Evolutionary conservation across 2,329 filamentous ascomycete genomes (phyloP).

Genomic region (Scytalidium sp.): DNA sequence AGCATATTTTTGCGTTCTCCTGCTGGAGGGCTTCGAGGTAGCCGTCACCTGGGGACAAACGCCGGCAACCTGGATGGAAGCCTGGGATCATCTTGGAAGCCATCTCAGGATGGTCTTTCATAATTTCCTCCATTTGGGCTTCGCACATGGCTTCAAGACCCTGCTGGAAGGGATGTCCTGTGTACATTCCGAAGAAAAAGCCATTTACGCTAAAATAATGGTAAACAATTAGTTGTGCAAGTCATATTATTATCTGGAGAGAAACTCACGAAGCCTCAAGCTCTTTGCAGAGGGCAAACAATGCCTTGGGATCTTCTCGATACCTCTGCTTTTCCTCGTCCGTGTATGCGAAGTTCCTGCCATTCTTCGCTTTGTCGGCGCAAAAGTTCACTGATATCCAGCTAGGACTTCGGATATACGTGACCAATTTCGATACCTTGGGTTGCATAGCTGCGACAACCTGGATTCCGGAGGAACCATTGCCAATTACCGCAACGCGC

Average conservation of each 20-base stretch:
- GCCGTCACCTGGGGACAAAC: conserved; percentile 15
- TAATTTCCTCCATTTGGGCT: not conserved
- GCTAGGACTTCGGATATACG: conserved; percentile 46
- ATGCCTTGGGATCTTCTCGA: conserved; percentile 6
- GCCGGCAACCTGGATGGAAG: conserved; percentile 21
- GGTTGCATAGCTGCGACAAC: conserved; percentile 30
- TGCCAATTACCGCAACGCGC: conserved; percentile 29
- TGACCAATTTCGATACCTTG: conserved; percentile 33
- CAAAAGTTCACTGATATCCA: conserved; percentile 36
- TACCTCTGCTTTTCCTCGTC: conserved; percentile 35
- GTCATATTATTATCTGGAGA: not conserved
- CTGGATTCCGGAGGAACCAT: conserved; percentile 28
- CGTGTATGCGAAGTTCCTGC: conserved; percentile 23
- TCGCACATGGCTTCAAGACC: conserved; percentile 1
- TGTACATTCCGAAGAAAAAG: conserved; percentile 1
- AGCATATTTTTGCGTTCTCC: conserved; percentile 28
- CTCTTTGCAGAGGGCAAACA: not conserved
- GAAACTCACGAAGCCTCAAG: not conserved
- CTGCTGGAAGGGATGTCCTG: not conserved
- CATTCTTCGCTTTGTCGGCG: conserved; percentile 15
- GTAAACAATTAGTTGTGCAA: not conserved
- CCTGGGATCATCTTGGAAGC: conserved; percentile 34
- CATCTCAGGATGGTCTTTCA: conserved; percentile 25
- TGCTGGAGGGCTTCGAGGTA: conserved; percentile 32
- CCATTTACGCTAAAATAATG: not conserved